Evolutionary conservation across 2,329 filamentous ascomycete genomes (phyloP).

Genomic region (Aspergillus viridinutans): DNA sequence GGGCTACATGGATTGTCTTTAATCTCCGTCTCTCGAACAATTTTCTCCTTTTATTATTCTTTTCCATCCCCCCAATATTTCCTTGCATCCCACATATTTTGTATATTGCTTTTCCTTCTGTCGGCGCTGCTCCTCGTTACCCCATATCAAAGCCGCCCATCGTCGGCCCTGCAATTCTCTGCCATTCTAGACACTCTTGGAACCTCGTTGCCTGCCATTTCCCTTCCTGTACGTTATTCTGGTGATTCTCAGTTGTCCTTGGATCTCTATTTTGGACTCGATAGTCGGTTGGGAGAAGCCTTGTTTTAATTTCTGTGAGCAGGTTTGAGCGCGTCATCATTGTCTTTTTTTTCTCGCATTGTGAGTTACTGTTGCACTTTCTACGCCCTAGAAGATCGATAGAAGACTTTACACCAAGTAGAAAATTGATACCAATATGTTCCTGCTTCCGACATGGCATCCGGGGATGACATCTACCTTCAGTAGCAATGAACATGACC

Average conservation of each 20-base stretch:
- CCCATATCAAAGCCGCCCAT: background rate
- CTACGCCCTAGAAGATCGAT: conserved; percentile 16
- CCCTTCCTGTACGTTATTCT: background rate
- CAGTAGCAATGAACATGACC: background rate
- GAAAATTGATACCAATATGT: conserved; percentile 21
- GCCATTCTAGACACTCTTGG: background rate
- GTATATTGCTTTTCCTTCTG: background rate
- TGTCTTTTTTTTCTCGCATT: background rate
- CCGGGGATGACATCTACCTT: background rate
- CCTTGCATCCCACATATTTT: background rate
- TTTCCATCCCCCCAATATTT: background rate
- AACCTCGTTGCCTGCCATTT: background rate
- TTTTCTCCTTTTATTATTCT: conserved; percentile 2
- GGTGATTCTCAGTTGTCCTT: background rate
- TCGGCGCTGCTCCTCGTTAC: conserved; percentile 1
- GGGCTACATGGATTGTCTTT: background rate
- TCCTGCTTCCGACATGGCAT: background rate
- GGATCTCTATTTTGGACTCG: background rate
- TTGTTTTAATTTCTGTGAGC: background rate
- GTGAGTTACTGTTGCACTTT: background rate
- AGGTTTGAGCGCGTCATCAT: background rate
- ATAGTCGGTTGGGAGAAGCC: background rate
- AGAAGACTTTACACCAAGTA: conserved; percentile 18
- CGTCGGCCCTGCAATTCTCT: background rate
- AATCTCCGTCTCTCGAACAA: background rate